Conservation (phyloP, 306 rosid species). For the Cyamopsis tetragonoloba region DNA sequence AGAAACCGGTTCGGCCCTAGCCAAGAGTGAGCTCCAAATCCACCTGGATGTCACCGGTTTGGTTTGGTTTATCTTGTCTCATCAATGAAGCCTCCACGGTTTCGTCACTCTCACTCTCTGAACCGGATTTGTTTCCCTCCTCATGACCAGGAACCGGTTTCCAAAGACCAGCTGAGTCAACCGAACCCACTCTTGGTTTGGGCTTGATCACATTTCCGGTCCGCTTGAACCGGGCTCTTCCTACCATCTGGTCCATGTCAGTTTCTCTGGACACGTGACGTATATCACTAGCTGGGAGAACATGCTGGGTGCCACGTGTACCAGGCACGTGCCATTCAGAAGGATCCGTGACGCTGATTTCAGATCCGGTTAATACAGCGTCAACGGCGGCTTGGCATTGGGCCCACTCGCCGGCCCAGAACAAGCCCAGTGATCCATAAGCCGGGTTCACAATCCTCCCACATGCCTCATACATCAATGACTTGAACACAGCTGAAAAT, state of each 20-base stretch:
- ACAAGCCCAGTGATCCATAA: conserved; percentile 49
- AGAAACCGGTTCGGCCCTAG: not conserved
- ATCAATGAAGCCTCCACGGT: conserved; percentile 27
- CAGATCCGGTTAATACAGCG: conserved; percentile 40
- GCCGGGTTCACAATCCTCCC: conserved; percentile 61
- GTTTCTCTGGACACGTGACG: conserved; percentile 38
- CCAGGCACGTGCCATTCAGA: not conserved
- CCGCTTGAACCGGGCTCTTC: conserved; percentile 33
- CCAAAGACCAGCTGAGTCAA: not conserved
- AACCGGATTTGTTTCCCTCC: not conserved
- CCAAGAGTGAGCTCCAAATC: conserved; percentile 43
- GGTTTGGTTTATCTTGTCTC: not conserved
- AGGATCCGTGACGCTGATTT: conserved; percentile 1
- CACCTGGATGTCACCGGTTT: not conserved
- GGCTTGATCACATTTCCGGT: not conserved
- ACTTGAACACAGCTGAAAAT: conserved; percentile 47
- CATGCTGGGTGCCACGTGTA: not conserved
- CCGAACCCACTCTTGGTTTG: not conserved
- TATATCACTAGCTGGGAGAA: conserved; percentile 18
- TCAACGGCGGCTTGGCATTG: conserved; percentile 56
- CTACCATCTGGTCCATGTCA: not conserved
- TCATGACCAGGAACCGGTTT: not conserved
- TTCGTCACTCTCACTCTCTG: conserved; percentile 17
- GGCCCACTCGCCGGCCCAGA: conserved; percentile 44
- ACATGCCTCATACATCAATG: conserved; percentile 57